Evolutionary conservation across 2,329 filamentous ascomycete species (phyloP).

Genomic region (Ophiobolus disseminans): DNA sequence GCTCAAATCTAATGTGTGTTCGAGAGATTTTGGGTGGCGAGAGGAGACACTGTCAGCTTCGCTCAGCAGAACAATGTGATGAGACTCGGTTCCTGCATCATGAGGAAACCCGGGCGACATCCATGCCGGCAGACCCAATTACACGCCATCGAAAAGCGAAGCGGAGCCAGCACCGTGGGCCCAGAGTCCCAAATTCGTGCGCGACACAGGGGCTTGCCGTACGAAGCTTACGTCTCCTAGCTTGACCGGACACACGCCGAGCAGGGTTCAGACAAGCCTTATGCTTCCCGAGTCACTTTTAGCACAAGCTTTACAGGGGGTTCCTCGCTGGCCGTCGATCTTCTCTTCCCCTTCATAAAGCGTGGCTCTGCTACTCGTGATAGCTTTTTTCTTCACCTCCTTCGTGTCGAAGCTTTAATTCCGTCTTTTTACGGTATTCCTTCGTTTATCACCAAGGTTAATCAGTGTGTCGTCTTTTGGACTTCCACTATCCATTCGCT

Average conservation of each 20-base stretch:
- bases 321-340: slow-evolving; percentile 20
- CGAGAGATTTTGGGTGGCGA: neutral
- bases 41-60: neutral
- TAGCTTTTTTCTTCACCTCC: slow-evolving; percentile 20
- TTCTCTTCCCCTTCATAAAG: slow-evolving; percentile 29
- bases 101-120: slow-evolving; percentile 11
- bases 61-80: neutral
- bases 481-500: slow-evolving; percentile 45
- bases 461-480: slow-evolving; percentile 37
- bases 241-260: slow-evolving; percentile 14
- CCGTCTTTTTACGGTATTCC: slow-evolving; percentile 20
- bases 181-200: slow-evolving; percentile 16
- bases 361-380: slow-evolving; percentile 12
- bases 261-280: slow-evolving; percentile 19
- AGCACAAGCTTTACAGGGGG: slow-evolving; percentile 28
- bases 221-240: slow-evolving; percentile 20
- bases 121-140: slow-evolving; percentile 13
- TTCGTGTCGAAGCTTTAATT: slow-evolving; percentile 23
- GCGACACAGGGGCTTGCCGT: slow-evolving; percentile 11
- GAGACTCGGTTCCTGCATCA: slow-evolving; percentile 20
- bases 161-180: slow-evolving; percentile 25
- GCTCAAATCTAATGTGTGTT: too few relatives aligned
- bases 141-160: slow-evolving; percentile 11
- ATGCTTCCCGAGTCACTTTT: slow-evolving; percentile 25
- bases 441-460: slow-evolving; percentile 27